Conservation (phyloP, 768 basidiomycete species). For the Gloeostereum incarnatum region DNA sequence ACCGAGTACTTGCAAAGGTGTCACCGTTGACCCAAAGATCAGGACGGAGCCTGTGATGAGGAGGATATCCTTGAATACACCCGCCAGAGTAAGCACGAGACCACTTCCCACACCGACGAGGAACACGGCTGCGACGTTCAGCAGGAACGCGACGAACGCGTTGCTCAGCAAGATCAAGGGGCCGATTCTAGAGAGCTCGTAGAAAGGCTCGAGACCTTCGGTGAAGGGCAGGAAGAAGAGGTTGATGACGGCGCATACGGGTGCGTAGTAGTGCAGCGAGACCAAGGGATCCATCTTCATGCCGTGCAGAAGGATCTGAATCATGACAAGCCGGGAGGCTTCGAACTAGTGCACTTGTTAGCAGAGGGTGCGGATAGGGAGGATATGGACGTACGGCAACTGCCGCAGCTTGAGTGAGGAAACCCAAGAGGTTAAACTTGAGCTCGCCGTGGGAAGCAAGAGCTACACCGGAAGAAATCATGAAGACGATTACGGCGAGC, state of each 20-base stretch:
- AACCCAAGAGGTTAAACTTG: conserved; percentile 78
- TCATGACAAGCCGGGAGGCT: conserved; percentile 90
- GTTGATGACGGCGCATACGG: conserved; percentile 90
- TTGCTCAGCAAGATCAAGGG: conserved; percentile 72
- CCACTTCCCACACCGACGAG: conserved; percentile 84
- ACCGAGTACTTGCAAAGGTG: conserved; percentile 24
- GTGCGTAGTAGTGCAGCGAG: conserved; percentile 93
- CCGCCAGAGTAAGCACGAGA: conserved; percentile 85
- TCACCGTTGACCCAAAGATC: conserved; percentile 73
- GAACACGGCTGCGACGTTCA: conserved; percentile 93
- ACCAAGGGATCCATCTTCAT: conserved; percentile 97
- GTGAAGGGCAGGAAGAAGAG: conserved; percentile 82
- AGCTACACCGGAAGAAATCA: conserved; percentile 70
- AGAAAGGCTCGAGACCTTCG: conserved; percentile 84
- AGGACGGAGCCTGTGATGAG: conserved; percentile 88
- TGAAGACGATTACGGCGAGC: conserved; percentile 51
- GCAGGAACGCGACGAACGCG: conserved; percentile 76
- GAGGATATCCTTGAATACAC: conserved; percentile 90
- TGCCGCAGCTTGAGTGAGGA: conserved; percentile 80
- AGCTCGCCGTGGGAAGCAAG: conserved; percentile 87
- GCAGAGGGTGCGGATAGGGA: background rate
- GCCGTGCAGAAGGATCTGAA: conserved; percentile 89
- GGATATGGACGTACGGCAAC: conserved; percentile 52
- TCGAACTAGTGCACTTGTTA: conserved; percentile 54
- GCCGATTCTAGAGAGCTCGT: conserved; percentile 55